Evolutionary conservation across 73 alveolate species (phyloP).

Genomic region (Paramecium sexaurelia): DNA sequence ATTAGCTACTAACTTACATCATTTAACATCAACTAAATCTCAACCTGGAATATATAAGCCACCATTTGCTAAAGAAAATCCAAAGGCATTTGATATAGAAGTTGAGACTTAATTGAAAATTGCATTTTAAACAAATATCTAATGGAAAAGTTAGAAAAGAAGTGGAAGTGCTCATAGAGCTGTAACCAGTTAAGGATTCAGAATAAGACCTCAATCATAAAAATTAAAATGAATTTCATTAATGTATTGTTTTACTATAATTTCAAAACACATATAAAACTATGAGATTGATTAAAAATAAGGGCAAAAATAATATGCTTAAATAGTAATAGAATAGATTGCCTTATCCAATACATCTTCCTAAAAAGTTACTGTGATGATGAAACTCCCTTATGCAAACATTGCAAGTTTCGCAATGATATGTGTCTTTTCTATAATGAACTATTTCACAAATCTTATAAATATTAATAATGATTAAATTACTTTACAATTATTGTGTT

Average conservation of each 20-base stretch:
- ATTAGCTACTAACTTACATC: slow-evolving; percentile 66
- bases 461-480: background rate
- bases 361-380: slow-evolving; percentile 54
- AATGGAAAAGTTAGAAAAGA: background rate
- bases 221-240: background rate
- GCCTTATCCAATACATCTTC: slow-evolving; percentile 63
- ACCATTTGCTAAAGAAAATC: slow-evolving; percentile 64
- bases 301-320: background rate
- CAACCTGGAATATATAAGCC: slow-evolving; percentile 68
- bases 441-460: background rate
- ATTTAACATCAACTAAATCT: slow-evolving; percentile 53
- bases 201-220: slow-evolving; percentile 15
- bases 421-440: background rate
- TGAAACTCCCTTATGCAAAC: slow-evolving; percentile 57
- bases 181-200: background rate
- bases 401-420: slow-evolving; percentile 58
- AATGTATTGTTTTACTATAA: background rate
- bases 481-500: background rate
- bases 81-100: slow-evolving; percentile 66
- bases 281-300: background rate
- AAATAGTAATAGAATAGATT: slow-evolving; percentile 41
- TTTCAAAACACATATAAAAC: background rate
- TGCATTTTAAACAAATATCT: slow-evolving; percentile 54
- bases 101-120: slow-evolving; percentile 67
- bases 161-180: slow-evolving; percentile 36